Base-by-base conservation (phyloP, 2,329 filamentous ascomycete species). In the Penicillium sumatraense region DNA sequence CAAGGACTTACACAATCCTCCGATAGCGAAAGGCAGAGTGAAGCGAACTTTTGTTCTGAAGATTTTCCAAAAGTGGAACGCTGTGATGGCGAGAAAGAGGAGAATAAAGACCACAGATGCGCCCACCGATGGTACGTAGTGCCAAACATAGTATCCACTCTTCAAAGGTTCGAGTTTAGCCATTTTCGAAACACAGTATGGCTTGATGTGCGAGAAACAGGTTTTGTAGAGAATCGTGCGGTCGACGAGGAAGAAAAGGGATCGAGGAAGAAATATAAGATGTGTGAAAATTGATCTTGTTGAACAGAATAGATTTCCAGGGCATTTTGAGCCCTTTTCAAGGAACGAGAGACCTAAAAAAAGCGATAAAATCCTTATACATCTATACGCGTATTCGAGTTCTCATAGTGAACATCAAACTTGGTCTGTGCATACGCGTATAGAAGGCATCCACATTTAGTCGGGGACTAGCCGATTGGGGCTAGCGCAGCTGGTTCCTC, bases 1-100 rank as follows among this genome's bases (percentile, higher is more conserved):
- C 9, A 20, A 16, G 8, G 9, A 64, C 71, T 50, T 67, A 76
- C 74, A 73, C 21, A 74, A 9, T 18, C 72, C 68, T 5, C 75
- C 75, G 40, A 76, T 60, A 9, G 61, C 59, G 40, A 77, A 75
- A 3, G 67, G 56, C 1, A 69, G 49, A 33, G 62, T 72, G 58
- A 73, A 76, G 53, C 66, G 66, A 5, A 64, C 64, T 29, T 65
- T 57, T 1, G 59, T 60, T 31, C 54, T 64, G 46, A 52, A 64
- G 20, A 72, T 63, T 9, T 68, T 67, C 66, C 67, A 74, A 45
- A 36, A 51, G 46, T 72, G 69, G 4, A 63, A 47, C 13, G 48
- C 8, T 1, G 70, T 73, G 1, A 57, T 41, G 13, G 51, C 33
- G 10, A 65, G 26, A 58, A 74, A 76, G 14, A 75, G 51, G 2